Evolutionary conservation across 129 eudicot species (phyloP), one percentile per base, ranked within the genome.

Genomic region (Flaveria trinervia): DNA sequence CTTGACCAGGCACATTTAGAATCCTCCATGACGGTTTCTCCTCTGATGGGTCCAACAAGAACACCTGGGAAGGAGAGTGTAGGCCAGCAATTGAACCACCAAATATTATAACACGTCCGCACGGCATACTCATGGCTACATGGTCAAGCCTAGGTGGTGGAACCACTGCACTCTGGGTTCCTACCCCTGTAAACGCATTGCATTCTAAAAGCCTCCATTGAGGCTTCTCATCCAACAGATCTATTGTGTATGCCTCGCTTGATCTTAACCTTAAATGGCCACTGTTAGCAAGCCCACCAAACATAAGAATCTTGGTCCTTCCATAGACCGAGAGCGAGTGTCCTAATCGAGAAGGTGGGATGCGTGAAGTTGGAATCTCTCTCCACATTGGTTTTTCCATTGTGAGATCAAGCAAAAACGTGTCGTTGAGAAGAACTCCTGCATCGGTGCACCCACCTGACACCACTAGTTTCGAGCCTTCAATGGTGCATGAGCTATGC

Each of bases 361-460:
- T 77, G 74, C 83, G 81, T 13, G 92, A 74, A 60, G 96, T 83
- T 1, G 92, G 89, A 39, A 92, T 86, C 81, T 92, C 96, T 82
- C 75, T 84, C 98, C 98, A 92, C 66, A 70, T 80, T 3, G 98
- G 98, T 60, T 88, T 92, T 26, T 90, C 89, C 78, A 61, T 83
- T 10, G 88, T 83, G 22, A 92, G 92, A 75, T 92, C 98, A 70
- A 92, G 83, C 50, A 89, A 55, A 55, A 78, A 83, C 0, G 90
- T 92, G 56, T 92, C 98, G 62, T 88, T 92, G 4, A 92, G 89
- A 65, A 92, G 93, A 51, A 88, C 92, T 17, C 98, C 98, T 1
- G 96, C 93, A 15, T 90, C 94, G 0, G 98, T 89, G 85, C 98
- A 92, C 73, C 98, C 98, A 45, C 98, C 98, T 1, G 94, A 92